Conservation (phyloP, 2,329 filamentous ascomycete species). For the Sporothrix sp. region DNA sequence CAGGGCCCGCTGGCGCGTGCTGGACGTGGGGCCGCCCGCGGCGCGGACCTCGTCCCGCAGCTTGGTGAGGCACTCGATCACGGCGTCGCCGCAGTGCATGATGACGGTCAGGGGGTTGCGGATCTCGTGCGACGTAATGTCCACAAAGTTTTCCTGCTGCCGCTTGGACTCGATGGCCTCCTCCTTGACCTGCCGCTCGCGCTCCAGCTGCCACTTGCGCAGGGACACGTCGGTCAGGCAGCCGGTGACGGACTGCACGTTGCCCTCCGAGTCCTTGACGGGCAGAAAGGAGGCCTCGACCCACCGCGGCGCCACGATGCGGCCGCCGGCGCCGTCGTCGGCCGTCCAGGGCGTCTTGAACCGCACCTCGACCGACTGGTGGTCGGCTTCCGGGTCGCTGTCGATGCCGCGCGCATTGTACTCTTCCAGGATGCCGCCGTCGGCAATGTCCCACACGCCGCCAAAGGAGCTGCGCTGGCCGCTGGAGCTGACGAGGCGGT, state of each 20-base stretch:
- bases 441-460: conserved; percentile 1
- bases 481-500: conserved; percentile 25
- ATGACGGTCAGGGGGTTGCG: conserved; percentile 65
- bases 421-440: neutral
- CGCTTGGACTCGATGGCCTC: conserved; percentile 50
- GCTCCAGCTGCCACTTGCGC: conserved; percentile 42
- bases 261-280: conserved; percentile 36
- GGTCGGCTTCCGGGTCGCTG: neutral
- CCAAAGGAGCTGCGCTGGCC: neutral
- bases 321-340: conserved; percentile 35
- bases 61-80: conserved; percentile 41
- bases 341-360: conserved; percentile 38
- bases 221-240: conserved; percentile 40
- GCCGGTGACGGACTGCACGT: conserved; percentile 39
- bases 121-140: conserved; percentile 65
- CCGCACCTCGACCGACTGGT: conserved; percentile 35
- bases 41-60: conserved; percentile 27
- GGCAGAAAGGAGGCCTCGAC: conserved; percentile 43
- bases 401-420: neutral
- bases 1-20: conserved; percentile 22
- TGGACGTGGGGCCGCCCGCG: conserved; percentile 11
- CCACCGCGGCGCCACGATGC: conserved; percentile 36
- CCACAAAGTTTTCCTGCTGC: conserved; percentile 74
- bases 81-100: conserved; percentile 63
- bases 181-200: conserved; percentile 39